phyloP scores from a whole-genome alignment of 73 alveolate genomes.

The Paramecium sonneborni region DNA sequence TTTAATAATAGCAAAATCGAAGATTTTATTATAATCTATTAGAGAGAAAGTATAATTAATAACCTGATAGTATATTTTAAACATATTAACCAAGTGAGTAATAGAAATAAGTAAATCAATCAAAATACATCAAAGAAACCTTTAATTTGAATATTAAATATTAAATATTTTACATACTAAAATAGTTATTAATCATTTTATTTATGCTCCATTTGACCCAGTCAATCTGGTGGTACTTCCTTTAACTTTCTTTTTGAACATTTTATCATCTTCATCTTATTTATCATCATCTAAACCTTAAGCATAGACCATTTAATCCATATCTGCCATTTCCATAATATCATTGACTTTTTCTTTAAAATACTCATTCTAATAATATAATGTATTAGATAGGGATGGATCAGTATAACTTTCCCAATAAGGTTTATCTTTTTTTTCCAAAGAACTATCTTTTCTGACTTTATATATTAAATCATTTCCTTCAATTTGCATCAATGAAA shows the following conservation, averaged over 20 bases:
- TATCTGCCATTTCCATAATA: constrained; percentile 51
- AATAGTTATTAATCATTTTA: constrained; percentile 20
- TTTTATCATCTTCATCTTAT: background rate
- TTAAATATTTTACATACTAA: background rate
- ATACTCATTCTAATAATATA: background rate
- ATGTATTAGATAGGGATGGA: background rate
- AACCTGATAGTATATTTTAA: background rate
- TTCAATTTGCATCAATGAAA: background rate
- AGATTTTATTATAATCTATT: background rate
- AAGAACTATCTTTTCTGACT: background rate
- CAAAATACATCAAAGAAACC: constrained; percentile 3
- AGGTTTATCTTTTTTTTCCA: background rate
- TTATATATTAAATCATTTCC: constrained; percentile 45
- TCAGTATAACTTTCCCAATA: constrained; percentile 37
- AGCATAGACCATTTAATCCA: constrained; percentile 52
- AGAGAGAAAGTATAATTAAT: background rate
- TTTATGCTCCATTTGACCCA: background rate
- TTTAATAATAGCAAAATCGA: background rate
- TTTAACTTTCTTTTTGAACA: background rate
- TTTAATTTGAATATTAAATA: background rate
- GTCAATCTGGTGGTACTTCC: background rate
- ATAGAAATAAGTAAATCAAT: background rate
- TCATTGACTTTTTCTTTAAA: constrained; percentile 1
- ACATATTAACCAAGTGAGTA: background rate
- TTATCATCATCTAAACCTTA: background rate